phyloP scores from a whole-genome alignment of 192 early-diverging fungal species.

The Backusella circina region DNA sequence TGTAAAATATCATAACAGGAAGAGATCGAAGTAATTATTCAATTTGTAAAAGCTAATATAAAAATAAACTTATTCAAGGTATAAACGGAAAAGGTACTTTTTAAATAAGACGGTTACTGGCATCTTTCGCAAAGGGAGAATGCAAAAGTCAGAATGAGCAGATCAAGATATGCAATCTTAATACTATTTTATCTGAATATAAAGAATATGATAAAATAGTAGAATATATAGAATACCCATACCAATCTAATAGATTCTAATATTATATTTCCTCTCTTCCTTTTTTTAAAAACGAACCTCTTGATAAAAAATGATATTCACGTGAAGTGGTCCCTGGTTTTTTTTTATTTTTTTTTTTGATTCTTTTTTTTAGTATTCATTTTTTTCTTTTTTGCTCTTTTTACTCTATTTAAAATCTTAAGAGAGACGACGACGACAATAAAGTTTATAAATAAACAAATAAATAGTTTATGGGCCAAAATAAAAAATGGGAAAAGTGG shows the following conservation, averaged over 20 bases:
- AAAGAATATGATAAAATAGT: not conserved
- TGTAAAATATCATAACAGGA: not conserved
- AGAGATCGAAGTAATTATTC: not conserved
- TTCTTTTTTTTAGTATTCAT: constrained; percentile 1
- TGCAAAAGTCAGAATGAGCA: not conserved
- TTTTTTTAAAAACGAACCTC: not conserved
- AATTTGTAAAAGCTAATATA: not conserved
- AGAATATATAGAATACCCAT: not conserved
- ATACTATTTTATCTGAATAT: not conserved
- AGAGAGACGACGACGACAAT: not conserved
- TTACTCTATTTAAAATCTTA: not conserved
- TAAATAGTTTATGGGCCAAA: not conserved
- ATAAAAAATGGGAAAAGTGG: not conserved
- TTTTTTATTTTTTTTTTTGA: not conserved
- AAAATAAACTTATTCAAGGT: not conserved
- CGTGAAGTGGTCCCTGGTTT: not conserved
- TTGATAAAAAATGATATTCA: not conserved
- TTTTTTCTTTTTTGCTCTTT: not conserved
- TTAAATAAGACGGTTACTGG: not conserved
- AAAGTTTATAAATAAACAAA: not conserved
- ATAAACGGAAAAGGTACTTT: not conserved
- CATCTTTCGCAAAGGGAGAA: not conserved
- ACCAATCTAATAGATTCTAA: not conserved
- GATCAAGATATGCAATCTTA: not conserved
- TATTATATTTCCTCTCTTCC: not conserved